Evolutionary conservation across 2,329 filamentous ascomycete genomes (phyloP), one percentile per base, ranked within the genome.

Genomic region (Macroventuria anomochaeta): DNA sequence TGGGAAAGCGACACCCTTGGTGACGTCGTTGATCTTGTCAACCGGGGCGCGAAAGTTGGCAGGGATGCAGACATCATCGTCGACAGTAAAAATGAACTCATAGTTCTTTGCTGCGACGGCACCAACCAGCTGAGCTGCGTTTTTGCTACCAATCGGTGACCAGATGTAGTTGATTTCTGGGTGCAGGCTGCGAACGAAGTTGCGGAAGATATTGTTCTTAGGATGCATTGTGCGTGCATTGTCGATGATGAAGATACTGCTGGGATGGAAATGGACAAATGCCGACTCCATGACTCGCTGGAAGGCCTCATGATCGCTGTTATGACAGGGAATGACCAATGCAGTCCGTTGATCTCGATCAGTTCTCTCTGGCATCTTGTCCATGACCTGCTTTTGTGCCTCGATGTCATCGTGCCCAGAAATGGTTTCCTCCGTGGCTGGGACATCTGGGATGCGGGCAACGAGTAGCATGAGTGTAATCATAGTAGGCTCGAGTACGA

Each of bases 61-160:
- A 20, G 58, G 58, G 7, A 63, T 63, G 13, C 58, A 63, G 3
- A 63, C 60, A 29, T 61, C 59, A 8, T 63, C 60, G 12, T 63
- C 58, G 3, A 63, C 58, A 2, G 58, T 63, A 49, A 63, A 55
- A 21, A 60, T 59, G 44, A 47, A 62, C 5, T 57, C 42, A 32
- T 55, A 50, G 13, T 58, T 33, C 17, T 49, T 50, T 0, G 57
- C 58, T 7, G 61, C 61, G 18, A 63, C 41, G 2, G 61, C 53
- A 13, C 61, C 56, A 12, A 63, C 58, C 7, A 63, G 50, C 32
- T 62, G 58, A 17, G 61, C 61, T 10, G 61, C 61, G 7, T 63
- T 62, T 32, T 62, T 62, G 25, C 53, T 55, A 11, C 61, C 58
- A 33, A 63, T 62, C 0, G 61, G 58, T 5, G 56, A 60, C 58